phyloP scores from a whole-genome alignment of 257 asterid species.

The Solanum chiquidenum region DNA sequence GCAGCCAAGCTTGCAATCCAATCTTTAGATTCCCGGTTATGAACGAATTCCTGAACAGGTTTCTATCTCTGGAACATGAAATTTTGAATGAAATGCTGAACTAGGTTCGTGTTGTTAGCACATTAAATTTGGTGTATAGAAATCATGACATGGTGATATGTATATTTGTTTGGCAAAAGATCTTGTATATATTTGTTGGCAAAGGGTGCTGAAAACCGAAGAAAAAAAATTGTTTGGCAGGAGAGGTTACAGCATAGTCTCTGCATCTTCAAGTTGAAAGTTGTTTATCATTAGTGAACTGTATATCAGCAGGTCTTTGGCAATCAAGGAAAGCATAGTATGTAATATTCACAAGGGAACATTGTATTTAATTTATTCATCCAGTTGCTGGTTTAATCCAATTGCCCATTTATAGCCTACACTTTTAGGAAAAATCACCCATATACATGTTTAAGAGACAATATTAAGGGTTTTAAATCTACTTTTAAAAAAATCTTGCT shows the following conservation, averaged over 20 bases:
- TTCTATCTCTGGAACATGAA: neutral
- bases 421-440: too few relatives aligned
- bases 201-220: neutral
- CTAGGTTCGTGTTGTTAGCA: neutral
- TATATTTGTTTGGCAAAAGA: neutral
- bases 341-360: neutral
- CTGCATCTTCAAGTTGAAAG: neutral
- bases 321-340: neutral
- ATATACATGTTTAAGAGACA: too few relatives aligned
- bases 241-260: neutral
- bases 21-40: constrained; percentile 20
- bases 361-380: neutral
- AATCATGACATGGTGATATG: neutral
- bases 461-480: too few relatives aligned
- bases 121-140: neutral
- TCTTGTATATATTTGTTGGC: neutral
- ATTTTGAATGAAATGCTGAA: neutral
- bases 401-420: too few relatives aligned
- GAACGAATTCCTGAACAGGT: neutral
- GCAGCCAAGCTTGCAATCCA: constrained; percentile 91
- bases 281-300: neutral
- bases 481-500: too few relatives aligned
- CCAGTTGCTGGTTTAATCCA: neutral
- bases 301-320: neutral
- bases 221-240: neutral